Conservation (phyloP, 805 yeast genomes). For the Candida golubevii region DNA sequence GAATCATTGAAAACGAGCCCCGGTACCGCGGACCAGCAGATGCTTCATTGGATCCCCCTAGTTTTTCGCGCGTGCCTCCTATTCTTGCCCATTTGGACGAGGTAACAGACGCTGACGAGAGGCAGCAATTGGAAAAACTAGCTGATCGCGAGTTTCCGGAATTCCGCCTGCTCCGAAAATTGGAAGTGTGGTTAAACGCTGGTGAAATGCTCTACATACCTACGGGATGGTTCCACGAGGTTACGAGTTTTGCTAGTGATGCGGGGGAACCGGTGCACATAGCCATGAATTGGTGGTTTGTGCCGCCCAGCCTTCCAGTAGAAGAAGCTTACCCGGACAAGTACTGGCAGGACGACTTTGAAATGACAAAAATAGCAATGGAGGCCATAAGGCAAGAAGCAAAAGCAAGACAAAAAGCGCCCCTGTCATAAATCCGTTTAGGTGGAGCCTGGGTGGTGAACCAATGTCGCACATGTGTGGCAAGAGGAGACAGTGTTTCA, state of each 20-base stretch:
- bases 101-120: slow-evolving; percentile 26
- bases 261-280: slow-evolving; percentile 40
- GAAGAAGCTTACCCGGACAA: slow-evolving; percentile 40
- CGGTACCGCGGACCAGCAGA: slow-evolving; percentile 1
- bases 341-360: slow-evolving; percentile 54
- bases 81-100: slow-evolving; percentile 57
- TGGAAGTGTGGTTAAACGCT: slow-evolving; percentile 47
- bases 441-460: background rate
- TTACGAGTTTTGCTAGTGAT: slow-evolving; percentile 53
- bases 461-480: background rate
- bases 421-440: too few species aligned
- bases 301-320: slow-evolving; percentile 50
- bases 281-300: slow-evolving; percentile 73
- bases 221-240: slow-evolving; percentile 83
- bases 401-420: too few species aligned
- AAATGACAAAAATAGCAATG: slow-evolving; percentile 35
- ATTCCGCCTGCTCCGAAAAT: slow-evolving; percentile 37
- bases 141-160: slow-evolving; percentile 47
- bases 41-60: slow-evolving; percentile 53
- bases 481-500: background rate
- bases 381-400: slow-evolving; percentile 2
- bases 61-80: slow-evolving; percentile 64
- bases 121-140: slow-evolving; percentile 27
- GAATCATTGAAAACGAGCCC: slow-evolving; percentile 10
- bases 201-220: slow-evolving; percentile 71